Evolutionary conservation across 1,139 yeast genomes (phyloP), one percentile per base, ranked within the genome.

Genomic region (Kodamaea alishanica): DNA sequence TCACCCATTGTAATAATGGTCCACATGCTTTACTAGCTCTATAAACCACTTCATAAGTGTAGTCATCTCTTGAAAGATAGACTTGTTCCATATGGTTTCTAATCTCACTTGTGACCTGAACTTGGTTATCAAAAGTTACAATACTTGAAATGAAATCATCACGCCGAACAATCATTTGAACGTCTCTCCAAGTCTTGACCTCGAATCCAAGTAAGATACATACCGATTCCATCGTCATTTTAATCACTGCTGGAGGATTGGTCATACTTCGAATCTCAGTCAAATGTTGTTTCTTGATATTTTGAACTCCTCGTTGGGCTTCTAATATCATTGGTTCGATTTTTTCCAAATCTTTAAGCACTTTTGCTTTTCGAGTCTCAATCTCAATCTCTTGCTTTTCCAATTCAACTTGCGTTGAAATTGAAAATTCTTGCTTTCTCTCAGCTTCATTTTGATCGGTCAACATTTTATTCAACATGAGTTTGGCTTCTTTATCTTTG

Each of bases 1-100:
- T 72, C 0, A 89, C 94, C 98, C 98, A 92, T 46, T 81, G 83
- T 24, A 86, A 58, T 35, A 92, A 65, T 0, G 98, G 98, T 0
- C 97, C 97, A 66, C 97, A 89, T 0, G 97, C 97, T 54, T 86
- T 88, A 61, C 95, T 84, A 2, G 97, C 97, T 37, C 97, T 70
- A 52, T 86, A 79, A 0, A 87, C 96, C 0, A 84, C 64, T 39
- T 84, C 92, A 52, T 66, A 84, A 33, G 76, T 87, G 54, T 75
- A 90, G 38, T 78, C 84, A 0, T 81, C 75, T 39, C 81, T 64
- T 0, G 82, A 63, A 23, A 90, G 62, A 51, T 85, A 92, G 0
- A 66, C 70, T 1, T 60, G 52, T 38, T 79, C 81, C 84, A 87
- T 80, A 42, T 62, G 71, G 2, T 60, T 56, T 32, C 86, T 64